Base-by-base conservation (phyloP, 805 yeast genomes). In the Suhomyces emberorum region DNA sequence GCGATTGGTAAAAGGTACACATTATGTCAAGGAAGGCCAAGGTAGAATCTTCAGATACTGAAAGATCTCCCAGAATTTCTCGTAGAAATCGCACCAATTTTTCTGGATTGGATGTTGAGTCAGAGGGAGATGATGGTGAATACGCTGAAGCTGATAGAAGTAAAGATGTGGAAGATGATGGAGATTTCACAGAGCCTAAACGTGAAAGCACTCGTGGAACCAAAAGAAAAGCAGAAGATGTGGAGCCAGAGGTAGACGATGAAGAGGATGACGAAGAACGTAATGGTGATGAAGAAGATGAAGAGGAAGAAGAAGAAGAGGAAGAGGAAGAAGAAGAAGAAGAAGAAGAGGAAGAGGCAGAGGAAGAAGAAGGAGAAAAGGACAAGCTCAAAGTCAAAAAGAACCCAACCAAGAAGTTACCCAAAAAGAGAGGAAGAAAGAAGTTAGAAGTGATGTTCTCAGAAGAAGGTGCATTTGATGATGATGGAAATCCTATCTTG, bases 401-500 rank as follows among this genome's bases (percentile, higher is more conserved):
- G 44, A 46, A 42, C 39, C 28, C 38, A 27, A 41, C 35, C 23
- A 34, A 39, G 24, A 21, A 17, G 18, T 32, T 24, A 3, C 49
- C 44, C 19, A 45, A 45, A 29, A 45, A 40, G 27, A 38, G 48
- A 34, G 49, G 49, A 10, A 60, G 74, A 38, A 64, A 69, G 49
- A 65, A 59, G 49, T 61, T 64, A 33, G 65, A 63, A 50, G 50
- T 65, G 34, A 58, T 57, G 5, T 43, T 57, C 15, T 49, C 57
- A 6, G 72, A 63, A 28, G 78, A 50, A 26, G 63, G 74, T 20
- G 62, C 65, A 14, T 65, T 74, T 25, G 88, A 84, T 52, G 84
- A 76, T 30, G 75, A 79, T 18, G 95, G 95, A 2, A 75, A 78
- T 39, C 81, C 83, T 11, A 64, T 79, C 35, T 70, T 71, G 19